Percentiles rank a stretch among this genome's conserved stretches.
phyloP scores from a whole-genome alignment of 2,329 filamentous ascomycete genomes.

The Colletotrichum lentis region DNA sequence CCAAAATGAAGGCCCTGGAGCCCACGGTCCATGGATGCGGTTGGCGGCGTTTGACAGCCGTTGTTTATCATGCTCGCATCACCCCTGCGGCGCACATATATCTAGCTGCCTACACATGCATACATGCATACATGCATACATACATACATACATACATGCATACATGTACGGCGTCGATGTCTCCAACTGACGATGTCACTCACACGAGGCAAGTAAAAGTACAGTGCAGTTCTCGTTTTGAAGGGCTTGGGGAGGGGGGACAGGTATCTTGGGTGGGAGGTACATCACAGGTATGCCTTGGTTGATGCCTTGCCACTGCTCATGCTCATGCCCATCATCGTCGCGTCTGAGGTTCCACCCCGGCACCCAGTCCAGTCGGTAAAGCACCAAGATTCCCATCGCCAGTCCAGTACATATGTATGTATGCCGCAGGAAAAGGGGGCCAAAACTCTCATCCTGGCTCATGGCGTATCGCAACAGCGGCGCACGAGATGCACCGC shows the following conservation, averaged over 20 bases:
- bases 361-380: not conserved
- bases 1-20: not conserved
- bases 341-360: constrained; percentile 34
- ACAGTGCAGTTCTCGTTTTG: not conserved
- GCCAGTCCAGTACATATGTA: not conserved
- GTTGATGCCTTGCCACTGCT: constrained; percentile 27
- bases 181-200: constrained; percentile 28
- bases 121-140: not conserved
- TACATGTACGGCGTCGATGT: constrained; percentile 18
- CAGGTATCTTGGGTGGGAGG: constrained; percentile 3
- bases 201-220: not conserved
- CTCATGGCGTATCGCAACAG: constrained; percentile 9
- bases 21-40: constrained; percentile 3
- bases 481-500: constrained; percentile 26
- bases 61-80: constrained; percentile 30
- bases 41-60: constrained; percentile 10
- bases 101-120: not conserved
- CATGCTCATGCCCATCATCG: constrained; percentile 12
- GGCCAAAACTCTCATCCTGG: constrained; percentile 12
- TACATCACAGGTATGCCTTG: constrained; percentile 23
- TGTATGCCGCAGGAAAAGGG: not conserved
- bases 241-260: not conserved
- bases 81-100: constrained; percentile 21
- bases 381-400: not conserved
- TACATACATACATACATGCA: not conserved